phyloP scores from a whole-genome alignment of 2,329 filamentous ascomycete species.

The Fusarium robinianum region DNA sequence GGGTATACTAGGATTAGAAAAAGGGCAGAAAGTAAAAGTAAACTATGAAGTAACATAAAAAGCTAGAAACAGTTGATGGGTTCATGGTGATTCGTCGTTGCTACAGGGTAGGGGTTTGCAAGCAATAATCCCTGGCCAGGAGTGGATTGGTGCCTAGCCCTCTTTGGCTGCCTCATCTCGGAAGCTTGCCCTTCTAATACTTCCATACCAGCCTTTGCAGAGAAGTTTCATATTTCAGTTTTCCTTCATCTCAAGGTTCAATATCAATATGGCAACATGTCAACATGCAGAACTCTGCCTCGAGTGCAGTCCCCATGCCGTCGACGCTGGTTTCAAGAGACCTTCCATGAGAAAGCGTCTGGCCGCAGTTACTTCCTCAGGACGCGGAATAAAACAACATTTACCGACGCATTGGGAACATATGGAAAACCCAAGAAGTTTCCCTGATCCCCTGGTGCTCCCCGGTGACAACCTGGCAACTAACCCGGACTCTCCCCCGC shows the following conservation, averaged over 20 bases:
- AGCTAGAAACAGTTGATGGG: too few species aligned
- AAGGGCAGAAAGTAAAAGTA: too few species aligned
- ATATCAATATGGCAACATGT: slow-evolving; percentile 10
- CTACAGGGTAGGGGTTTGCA: too few species aligned
- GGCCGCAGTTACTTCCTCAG: slow-evolving; percentile 21
- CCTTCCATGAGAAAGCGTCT: slow-evolving; percentile 14
- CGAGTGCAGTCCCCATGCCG: slow-evolving; percentile 20
- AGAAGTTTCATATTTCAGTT: not conserved
- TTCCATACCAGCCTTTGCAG: too few species aligned
- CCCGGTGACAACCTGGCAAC: slow-evolving; percentile 62
- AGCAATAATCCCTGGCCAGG: too few species aligned
- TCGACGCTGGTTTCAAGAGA: slow-evolving; percentile 17
- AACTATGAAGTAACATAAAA: too few species aligned
- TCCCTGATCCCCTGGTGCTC: slow-evolving; percentile 63
- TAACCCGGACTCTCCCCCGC: slow-evolving; percentile 55
- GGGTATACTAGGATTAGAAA: too few species aligned
- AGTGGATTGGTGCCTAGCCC: too few species aligned
- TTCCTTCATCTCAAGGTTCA: too few species aligned
- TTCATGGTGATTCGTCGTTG: too few species aligned
- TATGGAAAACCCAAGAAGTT: slow-evolving; percentile 41
- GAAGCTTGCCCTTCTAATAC: too few species aligned
- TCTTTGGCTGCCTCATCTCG: too few species aligned
- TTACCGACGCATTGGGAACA: slow-evolving; percentile 16
- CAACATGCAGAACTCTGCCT: not conserved
- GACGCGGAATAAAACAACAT: slow-evolving; percentile 27